Evolutionary conservation across 345 rosid genomes (phyloP), one percentile per base, ranked within the genome.

Genomic region (Murraya koenigii): DNA sequence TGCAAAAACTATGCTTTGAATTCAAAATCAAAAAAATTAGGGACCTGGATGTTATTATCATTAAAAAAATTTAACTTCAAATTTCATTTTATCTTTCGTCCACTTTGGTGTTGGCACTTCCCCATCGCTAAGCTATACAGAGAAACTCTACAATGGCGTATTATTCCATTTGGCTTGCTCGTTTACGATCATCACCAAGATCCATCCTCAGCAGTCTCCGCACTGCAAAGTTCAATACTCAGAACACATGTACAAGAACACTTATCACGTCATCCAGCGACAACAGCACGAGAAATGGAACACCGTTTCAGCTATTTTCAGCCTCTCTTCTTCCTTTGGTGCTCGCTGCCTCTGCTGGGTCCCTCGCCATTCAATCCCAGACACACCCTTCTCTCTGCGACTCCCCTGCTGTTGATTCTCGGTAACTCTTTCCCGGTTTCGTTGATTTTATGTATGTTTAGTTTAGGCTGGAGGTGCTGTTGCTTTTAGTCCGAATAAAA

Each of bases 281-380:
- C 30, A 2, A 8, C 36, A 32, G 66, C 69, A 22, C 28, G 13
- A 22, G 26, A 32, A 33, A 66, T n/a, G 69, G 63, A 41, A 65
- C 33, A 32, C 83, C 81, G 35, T 71, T 64, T 23, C 76, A 26
- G 36, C 58, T 72, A 58, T 86, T 88, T 81, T 83, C 89, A 9
- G 68, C 81, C 39, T 86, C 88, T 68, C 84, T 92, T 66, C 82
- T 93, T 73, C 90, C 97, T 7, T 32, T 90, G 8, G 89, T 90
- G 15, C 77, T 90, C 13, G 91, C 88, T 1, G 84, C 80, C 30
- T 87, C 98, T 7, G 92, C 90, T 66, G 88, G 86, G 2, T 84
- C 91, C 6, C 79, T 89, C 52, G 87, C 86, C 17, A 78, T 82
- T 71, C 87, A 78, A 70, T 82, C 77, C 71, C 88, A 77, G 3